Percentiles rank a stretch among this genome's conserved stretches.
Evolutionary conservation across 2,329 filamentous ascomycete genomes (phyloP).

Genomic region (Westerdykella ornata): DNA sequence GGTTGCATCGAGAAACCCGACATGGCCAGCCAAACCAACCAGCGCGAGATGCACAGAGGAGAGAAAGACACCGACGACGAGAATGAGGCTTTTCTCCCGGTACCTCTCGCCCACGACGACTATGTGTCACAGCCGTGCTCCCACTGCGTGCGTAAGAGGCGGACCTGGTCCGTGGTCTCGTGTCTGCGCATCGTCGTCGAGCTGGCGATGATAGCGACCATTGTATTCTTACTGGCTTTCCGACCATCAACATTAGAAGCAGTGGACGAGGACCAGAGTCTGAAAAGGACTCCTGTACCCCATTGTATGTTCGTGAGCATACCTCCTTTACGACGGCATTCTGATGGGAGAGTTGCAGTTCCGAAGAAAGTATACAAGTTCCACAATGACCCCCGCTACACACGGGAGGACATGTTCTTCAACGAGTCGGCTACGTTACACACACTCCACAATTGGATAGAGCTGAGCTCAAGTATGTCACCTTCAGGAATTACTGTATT

Average conservation of each 20-base stretch:
- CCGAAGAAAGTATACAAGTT: constrained; percentile 20
- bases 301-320: constrained; percentile 7
- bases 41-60: neutral
- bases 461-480: constrained; percentile 11
- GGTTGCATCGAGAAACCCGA: no score
- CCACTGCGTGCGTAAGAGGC: neutral
- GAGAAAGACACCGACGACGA: neutral
- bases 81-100: neutral
- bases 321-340: neutral
- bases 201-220: constrained; percentile 8
- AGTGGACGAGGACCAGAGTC: neutral
- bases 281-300: constrained; percentile 16
- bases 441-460: constrained; percentile 20
- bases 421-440: constrained; percentile 16
- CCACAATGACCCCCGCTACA: constrained; percentile 13
- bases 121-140: neutral
- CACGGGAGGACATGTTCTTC: constrained; percentile 18
- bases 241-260: constrained; percentile 2
- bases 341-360: constrained; percentile 9
- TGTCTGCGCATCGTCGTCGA: constrained; percentile 11
- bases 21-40: neutral
- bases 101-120: neutral
- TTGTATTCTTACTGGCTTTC: constrained; percentile 11
- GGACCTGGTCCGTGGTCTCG: neutral
- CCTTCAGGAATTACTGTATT: no score